These are phyloP conservation scores for Bathelium albidoporum DNA, from an alignment of 495 filamentous ascomycete species.

Conservation along the genomic window DNA sequence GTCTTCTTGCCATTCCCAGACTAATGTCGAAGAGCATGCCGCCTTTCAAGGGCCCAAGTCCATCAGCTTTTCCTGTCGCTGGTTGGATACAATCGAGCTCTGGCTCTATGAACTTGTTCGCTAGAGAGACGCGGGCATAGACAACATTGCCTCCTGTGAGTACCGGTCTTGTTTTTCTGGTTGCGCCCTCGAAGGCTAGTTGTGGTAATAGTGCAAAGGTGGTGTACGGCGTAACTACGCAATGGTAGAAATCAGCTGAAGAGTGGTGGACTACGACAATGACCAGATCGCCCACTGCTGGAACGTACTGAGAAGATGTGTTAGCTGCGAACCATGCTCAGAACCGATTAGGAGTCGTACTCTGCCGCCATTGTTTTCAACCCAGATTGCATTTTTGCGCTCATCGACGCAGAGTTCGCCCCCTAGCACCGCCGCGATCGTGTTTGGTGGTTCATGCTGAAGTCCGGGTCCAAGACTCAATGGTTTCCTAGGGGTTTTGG, in stretches of 20 bases:
- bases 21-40: conserved; percentile 82
- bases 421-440: conserved; percentile 65
- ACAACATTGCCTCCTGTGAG: conserved; percentile 65
- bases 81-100: conserved; percentile 84
- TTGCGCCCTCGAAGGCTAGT: conserved; percentile 81
- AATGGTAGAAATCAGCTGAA: conserved; percentile 64
- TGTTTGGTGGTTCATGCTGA: conserved; percentile 57
- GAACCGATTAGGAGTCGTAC: neutral
- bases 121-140: conserved; percentile 68
- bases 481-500: conserved; percentile 52
- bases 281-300: conserved; percentile 65
- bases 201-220: conserved; percentile 69
- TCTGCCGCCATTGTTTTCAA: conserved; percentile 53
- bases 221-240: conserved; percentile 57
- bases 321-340: conserved; percentile 26
- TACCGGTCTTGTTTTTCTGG: conserved; percentile 80
- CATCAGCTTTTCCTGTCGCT: conserved; percentile 78
- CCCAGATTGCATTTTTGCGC: conserved; percentile 70
- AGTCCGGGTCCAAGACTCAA: conserved; percentile 82
- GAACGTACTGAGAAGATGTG: conserved; percentile 56
- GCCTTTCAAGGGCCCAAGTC: conserved; percentile 71
- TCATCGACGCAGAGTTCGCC: conserved; percentile 66
- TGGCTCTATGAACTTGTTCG: conserved; percentile 72
- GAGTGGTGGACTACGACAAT: conserved; percentile 74
- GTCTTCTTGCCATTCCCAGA: conserved; percentile 65